Evolutionary conservation across 352 stramenopile species (phyloP).

Genomic region (Phytophthora citricola): DNA sequence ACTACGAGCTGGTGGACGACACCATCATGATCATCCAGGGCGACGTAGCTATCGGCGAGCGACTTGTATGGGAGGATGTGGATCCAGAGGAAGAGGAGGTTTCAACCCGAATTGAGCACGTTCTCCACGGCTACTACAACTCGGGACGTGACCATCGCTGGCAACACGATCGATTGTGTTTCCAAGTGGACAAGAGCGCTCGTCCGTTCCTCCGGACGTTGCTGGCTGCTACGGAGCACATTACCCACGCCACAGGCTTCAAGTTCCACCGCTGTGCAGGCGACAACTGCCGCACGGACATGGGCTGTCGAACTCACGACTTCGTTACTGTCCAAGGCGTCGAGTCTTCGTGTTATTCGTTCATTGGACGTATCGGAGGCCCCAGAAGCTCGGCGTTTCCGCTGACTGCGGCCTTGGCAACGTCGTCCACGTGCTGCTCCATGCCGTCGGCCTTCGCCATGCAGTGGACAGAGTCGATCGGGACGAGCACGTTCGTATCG

Average conservation of each 20-base stretch:
- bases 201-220: constrained; percentile 48
- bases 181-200: constrained; percentile 61
- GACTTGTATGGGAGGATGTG: constrained; percentile 41
- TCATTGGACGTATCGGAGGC: constrained; percentile 78
- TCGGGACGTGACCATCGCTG: constrained; percentile 78
- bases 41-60: constrained; percentile 76
- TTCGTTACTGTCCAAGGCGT: constrained; percentile 66
- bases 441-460: constrained; percentile 76
- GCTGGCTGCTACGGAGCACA: constrained; percentile 65
- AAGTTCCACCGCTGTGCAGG: constrained; percentile 59
- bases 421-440: constrained; percentile 81
- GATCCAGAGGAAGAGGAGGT: constrained; percentile 21
- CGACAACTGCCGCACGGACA: constrained; percentile 55
- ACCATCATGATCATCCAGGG: constrained; percentile 82
- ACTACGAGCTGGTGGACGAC: constrained; percentile 79
- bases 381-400: constrained; percentile 71
- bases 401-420: constrained; percentile 76
- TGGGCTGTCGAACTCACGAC: constrained; percentile 52
- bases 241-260: constrained; percentile 71
- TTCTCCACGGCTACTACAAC: constrained; percentile 86
- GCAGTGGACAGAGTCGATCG: constrained; percentile 74
- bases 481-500: constrained; percentile 78
- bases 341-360: constrained; percentile 77
- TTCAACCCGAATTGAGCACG: constrained; percentile 32
- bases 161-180: constrained; percentile 69